Evolutionary conservation across 2,329 filamentous ascomycete genomes (phyloP).

Genomic region (Aspergillus sclerotialis): DNA sequence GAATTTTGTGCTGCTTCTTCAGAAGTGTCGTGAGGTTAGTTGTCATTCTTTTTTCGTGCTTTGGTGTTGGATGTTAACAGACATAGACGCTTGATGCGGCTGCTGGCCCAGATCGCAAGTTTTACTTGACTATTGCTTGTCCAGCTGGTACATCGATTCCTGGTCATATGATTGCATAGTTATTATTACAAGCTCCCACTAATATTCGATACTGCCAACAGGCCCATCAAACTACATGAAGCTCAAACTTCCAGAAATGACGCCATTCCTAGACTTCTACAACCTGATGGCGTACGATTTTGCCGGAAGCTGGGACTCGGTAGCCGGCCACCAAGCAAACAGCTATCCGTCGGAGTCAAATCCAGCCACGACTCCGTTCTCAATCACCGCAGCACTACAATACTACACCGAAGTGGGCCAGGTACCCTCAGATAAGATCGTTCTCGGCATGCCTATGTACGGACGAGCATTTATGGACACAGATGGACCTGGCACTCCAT

Average conservation of each 20-base stretch:
- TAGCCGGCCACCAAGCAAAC: slow-evolving; percentile 75
- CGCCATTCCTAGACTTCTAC: slow-evolving; percentile 45
- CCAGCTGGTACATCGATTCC: slow-evolving; percentile 32
- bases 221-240: slow-evolving; percentile 37
- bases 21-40: slow-evolving; percentile 33
- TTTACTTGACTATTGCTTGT: slow-evolving; percentile 44
- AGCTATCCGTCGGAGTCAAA: slow-evolving; percentile 56
- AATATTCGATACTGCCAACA: slow-evolving; percentile 6
- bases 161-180: background rate
- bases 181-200: too few relatives aligned
- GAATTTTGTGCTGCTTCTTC: slow-evolving; percentile 38
- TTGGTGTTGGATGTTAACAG: slow-evolving; percentile 5
- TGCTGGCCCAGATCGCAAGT: slow-evolving; percentile 35
- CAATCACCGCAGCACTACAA: slow-evolving; percentile 60
- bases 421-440: slow-evolving; percentile 64
- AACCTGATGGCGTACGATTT: slow-evolving; percentile 78
- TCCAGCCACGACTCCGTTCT: slow-evolving; percentile 68
- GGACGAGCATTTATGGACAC: slow-evolving; percentile 80
- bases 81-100: slow-evolving; percentile 29
- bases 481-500: slow-evolving; percentile 65
- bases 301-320: slow-evolving; percentile 70
- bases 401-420: slow-evolving; percentile 58
- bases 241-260: slow-evolving; percentile 39
- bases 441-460: slow-evolving; percentile 94
- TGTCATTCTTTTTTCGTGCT: background rate